Percentiles rank a stretch among this genome's conserved stretches.
These are phyloP conservation scores for Ophiocytium majus DNA, from an alignment of 352 stramenopile genomes.

Conservation along the genomic window DNA sequence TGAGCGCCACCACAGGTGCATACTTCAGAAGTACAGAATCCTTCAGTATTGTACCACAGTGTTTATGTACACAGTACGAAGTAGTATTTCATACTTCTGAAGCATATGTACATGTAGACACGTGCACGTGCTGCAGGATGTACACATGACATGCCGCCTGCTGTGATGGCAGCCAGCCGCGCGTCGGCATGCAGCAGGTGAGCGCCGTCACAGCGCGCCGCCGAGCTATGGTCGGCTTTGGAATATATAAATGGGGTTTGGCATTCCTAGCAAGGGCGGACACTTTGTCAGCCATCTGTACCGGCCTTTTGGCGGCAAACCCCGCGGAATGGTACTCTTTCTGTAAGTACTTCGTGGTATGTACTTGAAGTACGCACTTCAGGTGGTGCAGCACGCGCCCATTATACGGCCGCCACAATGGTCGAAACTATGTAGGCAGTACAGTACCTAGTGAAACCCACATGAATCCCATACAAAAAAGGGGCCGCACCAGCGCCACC, in stretches of 20 bases:
- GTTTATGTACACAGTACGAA: no score
- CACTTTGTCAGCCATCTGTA: neutral
- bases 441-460: no score
- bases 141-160: conserved; percentile 55
- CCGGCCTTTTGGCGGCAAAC: neutral
- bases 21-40: no score
- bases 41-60: no score
- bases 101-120: neutral
- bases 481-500: no score
- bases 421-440: no score
- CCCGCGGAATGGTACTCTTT: neutral
- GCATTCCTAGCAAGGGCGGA: neutral
- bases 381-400: no score
- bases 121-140: neutral
- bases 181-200: conserved; percentile 64
- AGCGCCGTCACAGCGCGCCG: no score
- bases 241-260: neutral
- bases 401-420: no score
- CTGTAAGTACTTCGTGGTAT: neutral
- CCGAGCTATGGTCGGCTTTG: neutral
- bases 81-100: neutral
- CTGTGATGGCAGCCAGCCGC: conserved; percentile 85
- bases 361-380: neutral
- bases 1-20: neutral
- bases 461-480: no score